Evolutionary conservation across 192 early-diverging fungal species (phyloP), one percentile per base, ranked within the genome.

Genomic region (Linnemannia hyalina): DNA sequence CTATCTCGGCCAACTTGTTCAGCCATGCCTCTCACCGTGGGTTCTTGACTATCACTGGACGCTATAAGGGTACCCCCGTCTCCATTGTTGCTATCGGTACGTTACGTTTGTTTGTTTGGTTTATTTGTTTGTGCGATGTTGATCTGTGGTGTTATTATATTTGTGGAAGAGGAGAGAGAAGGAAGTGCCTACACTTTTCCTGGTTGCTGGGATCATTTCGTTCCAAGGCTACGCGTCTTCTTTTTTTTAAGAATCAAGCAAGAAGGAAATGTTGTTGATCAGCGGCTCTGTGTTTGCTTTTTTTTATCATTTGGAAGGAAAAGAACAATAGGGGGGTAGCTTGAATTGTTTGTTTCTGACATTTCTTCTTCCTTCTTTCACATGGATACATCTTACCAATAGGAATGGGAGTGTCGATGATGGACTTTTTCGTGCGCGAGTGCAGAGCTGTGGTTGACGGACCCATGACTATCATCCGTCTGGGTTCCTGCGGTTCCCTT

Each of bases 381-480:
- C 36, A 22, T 57, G 20, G 69, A 26, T 20, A 52, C 18, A 22
- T 52, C 6, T 9, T 1, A 22, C n/a, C 11, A 29, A 10, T 71
- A 88, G 89, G 90, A 13, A 91, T 91, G 93, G 97, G 97, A 23
- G 84, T 92, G 23, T 88, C 94, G 5, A 97, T 97, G 94, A 96
- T 96, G 93, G 97, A 98, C 85, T 96, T 98, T 76, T 95, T 98
- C 79, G 93, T 98, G 23, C 92, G 97, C 32, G 97, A 99, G 87
- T 90, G 92, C 32, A 91, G 97, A 52, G 95, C 95, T 47, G 93
- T 97, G 7, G 92, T 94, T 9, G 81, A 91, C 16, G 97, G 97
- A 0, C 94, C 95, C 5, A 75, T 99, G 80, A 80, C 90, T 20
- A 96, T 98, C 32, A 93, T 97, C 65, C 89, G 97, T 38, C 93